These are phyloP conservation scores for Salix suchowensis DNA, from an alignment of 345 rosid genomes.

Conservation along the genomic window DNA sequence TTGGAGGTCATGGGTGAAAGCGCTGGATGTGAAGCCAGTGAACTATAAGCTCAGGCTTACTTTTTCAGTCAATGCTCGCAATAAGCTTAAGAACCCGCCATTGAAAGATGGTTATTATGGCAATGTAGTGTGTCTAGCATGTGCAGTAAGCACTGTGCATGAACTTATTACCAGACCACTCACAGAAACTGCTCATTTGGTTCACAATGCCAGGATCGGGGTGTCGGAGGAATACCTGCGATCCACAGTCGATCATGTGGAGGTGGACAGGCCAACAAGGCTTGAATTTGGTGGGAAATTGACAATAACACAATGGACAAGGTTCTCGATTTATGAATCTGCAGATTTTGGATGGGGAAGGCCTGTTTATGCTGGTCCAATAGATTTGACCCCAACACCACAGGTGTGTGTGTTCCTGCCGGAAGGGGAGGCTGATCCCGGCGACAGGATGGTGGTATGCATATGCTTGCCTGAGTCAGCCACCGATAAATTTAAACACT, in stretches of 20 bases:
- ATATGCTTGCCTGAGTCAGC: slow-evolving; percentile 81
- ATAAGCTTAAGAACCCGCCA: slow-evolving; percentile 52
- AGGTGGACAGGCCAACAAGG: slow-evolving; percentile 59
- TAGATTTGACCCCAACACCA: slow-evolving; percentile 86
- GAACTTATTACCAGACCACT: slow-evolving; percentile 49
- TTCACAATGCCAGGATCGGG: slow-evolving; percentile 56
- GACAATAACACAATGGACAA: slow-evolving; percentile 91
- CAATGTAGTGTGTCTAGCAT: slow-evolving; percentile 75
- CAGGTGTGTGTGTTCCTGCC: slow-evolving; percentile 87
- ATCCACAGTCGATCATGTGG: slow-evolving; percentile 65
- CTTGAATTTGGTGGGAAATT: slow-evolving; percentile 86
- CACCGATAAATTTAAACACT: slow-evolving; percentile 39
- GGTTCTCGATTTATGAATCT: slow-evolving; percentile 67
- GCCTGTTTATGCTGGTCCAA: slow-evolving; percentile 77
- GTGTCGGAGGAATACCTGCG: slow-evolving; percentile 71
- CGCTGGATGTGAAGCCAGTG: slow-evolving; percentile 65
- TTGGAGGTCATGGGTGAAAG: slow-evolving; percentile 93
- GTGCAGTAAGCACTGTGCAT: slow-evolving; percentile 55
- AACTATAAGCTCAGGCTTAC: slow-evolving; percentile 74
- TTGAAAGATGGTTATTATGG: slow-evolving; percentile 73
- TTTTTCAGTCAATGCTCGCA: slow-evolving; percentile 75
- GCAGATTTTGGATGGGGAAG: slow-evolving; percentile 94
- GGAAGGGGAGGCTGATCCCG: slow-evolving; percentile 47
- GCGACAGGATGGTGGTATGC: slow-evolving; percentile 60
- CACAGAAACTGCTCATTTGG: slow-evolving; percentile 45